These are phyloP conservation scores for Venturia effusa DNA, from an alignment of 2,329 filamentous ascomycete species.

Conservation along the genomic window DNA sequence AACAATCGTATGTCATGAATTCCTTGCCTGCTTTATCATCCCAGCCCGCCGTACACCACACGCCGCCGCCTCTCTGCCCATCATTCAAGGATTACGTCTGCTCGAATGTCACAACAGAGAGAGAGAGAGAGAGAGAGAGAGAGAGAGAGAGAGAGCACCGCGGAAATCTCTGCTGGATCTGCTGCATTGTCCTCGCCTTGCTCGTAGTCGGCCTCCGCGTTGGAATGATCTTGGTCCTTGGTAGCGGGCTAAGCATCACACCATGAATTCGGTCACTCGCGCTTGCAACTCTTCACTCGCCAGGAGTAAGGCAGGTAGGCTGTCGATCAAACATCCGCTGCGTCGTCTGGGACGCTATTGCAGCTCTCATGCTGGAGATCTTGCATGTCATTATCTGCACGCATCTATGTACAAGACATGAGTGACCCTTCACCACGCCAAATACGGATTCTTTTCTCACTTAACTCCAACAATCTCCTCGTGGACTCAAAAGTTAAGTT, in stretches of 20 bases:
- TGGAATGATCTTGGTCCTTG: constrained; percentile 1
- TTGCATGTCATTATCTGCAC: neutral
- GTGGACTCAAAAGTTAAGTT: too few relatives aligned
- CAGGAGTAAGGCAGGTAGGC: constrained; percentile 23
- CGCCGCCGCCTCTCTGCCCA: neutral
- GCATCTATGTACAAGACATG: neutral
- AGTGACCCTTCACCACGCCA: neutral
- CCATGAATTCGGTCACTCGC: neutral
- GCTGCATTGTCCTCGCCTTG: neutral
- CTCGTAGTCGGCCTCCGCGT: constrained; percentile 5
- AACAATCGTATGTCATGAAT: constrained; percentile 27
- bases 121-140: neutral
- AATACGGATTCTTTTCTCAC: neutral
- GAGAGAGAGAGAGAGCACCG: neutral
- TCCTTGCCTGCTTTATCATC: neutral
- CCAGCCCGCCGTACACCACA: neutral
- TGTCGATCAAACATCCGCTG: constrained; percentile 32
- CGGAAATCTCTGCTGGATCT: neutral
- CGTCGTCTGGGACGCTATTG: constrained; percentile 34
- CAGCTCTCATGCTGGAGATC: constrained; percentile 25
- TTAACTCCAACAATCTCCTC: too few relatives aligned
- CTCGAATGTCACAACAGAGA: neutral
- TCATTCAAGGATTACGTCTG: neutral
- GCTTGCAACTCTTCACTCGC: neutral
- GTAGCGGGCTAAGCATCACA: neutral